Percentiles rank a stretch among this genome's conserved stretches.
phyloP scores from a whole-genome alignment of 164 flowering plant genomes.

The Annona squamosa region DNA sequence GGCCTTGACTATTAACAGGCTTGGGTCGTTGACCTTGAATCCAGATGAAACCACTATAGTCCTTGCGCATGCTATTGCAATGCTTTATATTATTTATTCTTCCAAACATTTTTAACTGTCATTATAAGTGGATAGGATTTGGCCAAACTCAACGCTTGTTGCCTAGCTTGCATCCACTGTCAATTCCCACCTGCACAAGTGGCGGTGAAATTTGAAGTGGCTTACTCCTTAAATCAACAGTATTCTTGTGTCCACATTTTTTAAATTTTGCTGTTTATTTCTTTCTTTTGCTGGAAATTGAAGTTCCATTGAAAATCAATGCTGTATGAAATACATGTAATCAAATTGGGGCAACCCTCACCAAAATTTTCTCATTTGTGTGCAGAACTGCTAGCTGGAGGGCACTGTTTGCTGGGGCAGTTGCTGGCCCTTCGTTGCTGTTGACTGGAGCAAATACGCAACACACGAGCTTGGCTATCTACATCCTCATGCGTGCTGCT shows the following conservation, averaged over 20 bases:
- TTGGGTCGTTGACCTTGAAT: no score
- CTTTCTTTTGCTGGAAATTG: background rate
- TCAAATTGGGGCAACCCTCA: background rate
- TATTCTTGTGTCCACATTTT: background rate
- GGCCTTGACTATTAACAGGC: no score
- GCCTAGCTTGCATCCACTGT: no score
- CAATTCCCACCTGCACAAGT: no score
- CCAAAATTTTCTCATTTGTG: background rate
- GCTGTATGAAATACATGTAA: background rate
- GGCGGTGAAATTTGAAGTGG: no score
- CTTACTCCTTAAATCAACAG: background rate
- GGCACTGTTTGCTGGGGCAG: slow-evolving; percentile 74
- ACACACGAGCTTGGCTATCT: slow-evolving; percentile 89
- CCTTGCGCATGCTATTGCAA: no score
- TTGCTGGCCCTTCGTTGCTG: slow-evolving; percentile 97
- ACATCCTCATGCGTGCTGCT: slow-evolving; percentile 92
- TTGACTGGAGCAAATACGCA: slow-evolving; percentile 77
- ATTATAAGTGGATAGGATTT: no score
- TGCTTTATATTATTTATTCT: no score
- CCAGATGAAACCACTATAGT: no score
- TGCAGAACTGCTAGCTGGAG: slow-evolving; percentile 90
- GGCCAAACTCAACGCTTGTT: no score
- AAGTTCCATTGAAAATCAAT: background rate
- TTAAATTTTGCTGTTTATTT: background rate
- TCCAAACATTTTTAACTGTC: no score